These are phyloP conservation scores for Macrotyloma uniflorum DNA, from an alignment of 306 rosid genomes.

Conservation along the genomic window DNA sequence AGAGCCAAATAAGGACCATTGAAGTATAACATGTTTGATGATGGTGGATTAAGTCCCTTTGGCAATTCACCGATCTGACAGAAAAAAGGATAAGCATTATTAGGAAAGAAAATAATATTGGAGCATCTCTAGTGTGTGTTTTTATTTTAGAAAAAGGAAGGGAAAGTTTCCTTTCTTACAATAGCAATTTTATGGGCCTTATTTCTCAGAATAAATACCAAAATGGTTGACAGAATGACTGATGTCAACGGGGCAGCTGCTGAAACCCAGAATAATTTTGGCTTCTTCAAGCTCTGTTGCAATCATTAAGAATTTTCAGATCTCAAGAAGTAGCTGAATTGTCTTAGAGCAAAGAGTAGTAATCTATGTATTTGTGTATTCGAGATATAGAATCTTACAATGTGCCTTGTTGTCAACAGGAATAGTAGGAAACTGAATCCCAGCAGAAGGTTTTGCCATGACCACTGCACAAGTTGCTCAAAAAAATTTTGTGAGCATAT, in stretches of 20 bases:
- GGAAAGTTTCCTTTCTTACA: conserved; percentile 50
- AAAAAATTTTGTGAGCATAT: neutral
- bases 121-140: neutral
- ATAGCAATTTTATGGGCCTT: conserved; percentile 58
- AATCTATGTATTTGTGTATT: neutral
- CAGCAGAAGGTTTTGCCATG: conserved; percentile 82
- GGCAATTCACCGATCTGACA: conserved; percentile 89
- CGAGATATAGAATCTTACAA: conserved; percentile 58
- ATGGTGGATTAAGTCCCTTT: conserved; percentile 90
- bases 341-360: neutral
- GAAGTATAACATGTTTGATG: conserved; percentile 81
- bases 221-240: conserved; percentile 80
- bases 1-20: conserved; percentile 68
- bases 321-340: conserved; percentile 13
- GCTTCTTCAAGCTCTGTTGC: conserved; percentile 80
- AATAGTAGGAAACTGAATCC: conserved; percentile 72
- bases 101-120: neutral
- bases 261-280: conserved; percentile 84
- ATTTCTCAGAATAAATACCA: conserved; percentile 65
- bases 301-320: conserved; percentile 30
- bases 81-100: neutral
- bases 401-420: conserved; percentile 70
- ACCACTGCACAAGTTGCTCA: conserved; percentile 77
- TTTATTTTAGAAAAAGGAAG: neutral
- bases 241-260: conserved; percentile 96